Conservation (phyloP, 306 rosid genomes). For the Mucuna pruriens region DNA sequence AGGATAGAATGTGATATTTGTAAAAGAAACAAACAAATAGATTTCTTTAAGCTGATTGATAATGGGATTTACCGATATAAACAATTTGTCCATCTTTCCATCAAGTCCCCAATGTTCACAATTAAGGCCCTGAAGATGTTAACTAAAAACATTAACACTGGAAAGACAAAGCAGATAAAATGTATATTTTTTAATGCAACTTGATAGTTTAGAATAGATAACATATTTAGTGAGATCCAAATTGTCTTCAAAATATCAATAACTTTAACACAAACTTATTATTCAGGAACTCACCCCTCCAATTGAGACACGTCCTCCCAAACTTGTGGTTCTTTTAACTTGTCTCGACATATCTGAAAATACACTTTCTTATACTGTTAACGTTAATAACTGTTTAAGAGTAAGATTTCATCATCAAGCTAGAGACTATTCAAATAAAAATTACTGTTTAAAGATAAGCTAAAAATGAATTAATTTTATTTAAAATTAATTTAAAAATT, state of each 20-base stretch:
- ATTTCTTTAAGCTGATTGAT: not conserved
- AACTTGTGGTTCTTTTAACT: not conserved
- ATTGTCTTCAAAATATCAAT: not conserved
- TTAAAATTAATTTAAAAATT: too few relatives aligned
- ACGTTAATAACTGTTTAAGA: too few relatives aligned
- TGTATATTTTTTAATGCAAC: not conserved
- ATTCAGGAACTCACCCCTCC: conserved; percentile 16
- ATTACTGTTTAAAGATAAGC: too few relatives aligned
- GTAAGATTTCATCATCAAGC: too few relatives aligned
- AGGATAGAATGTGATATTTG: not conserved
- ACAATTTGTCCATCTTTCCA: conserved; percentile 28
- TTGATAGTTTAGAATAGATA: not conserved
- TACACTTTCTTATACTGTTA: too few relatives aligned
- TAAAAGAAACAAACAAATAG: not conserved
- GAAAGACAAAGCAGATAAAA: not conserved
- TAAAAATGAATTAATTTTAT: too few relatives aligned
- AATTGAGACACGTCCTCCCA: not conserved
- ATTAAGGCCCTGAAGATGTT: not conserved
- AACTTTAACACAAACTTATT: not conserved
- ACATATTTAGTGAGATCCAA: not conserved
- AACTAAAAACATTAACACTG: not conserved
- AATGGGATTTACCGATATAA: conserved; percentile 3
- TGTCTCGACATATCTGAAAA: conserved; percentile 1
- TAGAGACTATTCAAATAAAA: too few relatives aligned
- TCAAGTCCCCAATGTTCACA: conserved; percentile 9